Conservation (phyloP, 23 red algal species). For the Gracilariopsis chorda region DNA sequence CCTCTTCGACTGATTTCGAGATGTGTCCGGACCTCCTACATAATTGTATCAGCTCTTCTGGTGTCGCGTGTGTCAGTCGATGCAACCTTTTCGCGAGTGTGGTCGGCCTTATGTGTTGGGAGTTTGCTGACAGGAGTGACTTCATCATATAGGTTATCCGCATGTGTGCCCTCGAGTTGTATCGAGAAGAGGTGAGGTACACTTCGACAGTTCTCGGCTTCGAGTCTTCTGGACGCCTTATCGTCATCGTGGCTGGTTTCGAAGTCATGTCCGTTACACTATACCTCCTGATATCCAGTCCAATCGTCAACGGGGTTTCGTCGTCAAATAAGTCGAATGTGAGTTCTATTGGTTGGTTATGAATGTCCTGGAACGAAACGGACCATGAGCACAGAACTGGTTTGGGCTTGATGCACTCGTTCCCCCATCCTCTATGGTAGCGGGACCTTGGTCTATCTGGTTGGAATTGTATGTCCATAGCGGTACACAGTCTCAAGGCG, state of each 20-base stretch:
- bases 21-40: background rate
- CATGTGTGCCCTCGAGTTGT: background rate
- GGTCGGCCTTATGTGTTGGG: background rate
- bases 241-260: background rate
- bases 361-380: background rate
- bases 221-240: conserved; percentile 14
- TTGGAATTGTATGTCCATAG: background rate
- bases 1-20: background rate
- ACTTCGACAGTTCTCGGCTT: background rate
- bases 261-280: background rate
- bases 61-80: background rate
- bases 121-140: background rate
- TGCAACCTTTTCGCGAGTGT: conserved; percentile 16
- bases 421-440: background rate
- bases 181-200: background rate
- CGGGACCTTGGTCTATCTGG: background rate
- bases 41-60: background rate
- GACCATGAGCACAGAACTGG: background rate
- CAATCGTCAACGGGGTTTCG: background rate
- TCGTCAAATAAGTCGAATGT: conserved; percentile 26
- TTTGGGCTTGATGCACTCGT: background rate
- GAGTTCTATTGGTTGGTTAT: background rate
- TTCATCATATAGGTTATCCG: background rate
- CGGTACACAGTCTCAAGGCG: background rate
- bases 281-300: background rate